Conservation (phyloP, 768 basidiomycete genomes). For the Xerocomellus amylosporus region DNA sequence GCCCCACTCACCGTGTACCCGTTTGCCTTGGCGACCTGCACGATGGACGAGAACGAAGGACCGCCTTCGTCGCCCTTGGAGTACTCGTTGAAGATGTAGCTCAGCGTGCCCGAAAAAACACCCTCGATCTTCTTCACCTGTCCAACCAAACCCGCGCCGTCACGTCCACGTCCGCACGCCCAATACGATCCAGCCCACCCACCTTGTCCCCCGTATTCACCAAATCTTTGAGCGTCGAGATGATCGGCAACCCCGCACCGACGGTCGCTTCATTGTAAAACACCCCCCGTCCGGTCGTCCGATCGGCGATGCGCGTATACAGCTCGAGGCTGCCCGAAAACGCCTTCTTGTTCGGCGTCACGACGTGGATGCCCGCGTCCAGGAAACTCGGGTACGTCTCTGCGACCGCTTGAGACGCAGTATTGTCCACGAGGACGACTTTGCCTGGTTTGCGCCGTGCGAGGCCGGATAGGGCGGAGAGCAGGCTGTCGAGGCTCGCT, state of each 20-base stretch:
- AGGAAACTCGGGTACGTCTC: slow-evolving; percentile 79
- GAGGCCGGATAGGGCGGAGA: slow-evolving; percentile 43
- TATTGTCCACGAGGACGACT: slow-evolving; percentile 86
- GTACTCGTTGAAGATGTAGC: slow-evolving; percentile 99
- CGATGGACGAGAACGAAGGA: slow-evolving; percentile 84
- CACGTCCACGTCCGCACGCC: background rate
- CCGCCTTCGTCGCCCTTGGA: slow-evolving; percentile 64
- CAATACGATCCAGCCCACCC: slow-evolving; percentile 7
- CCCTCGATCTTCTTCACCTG: slow-evolving; percentile 92
- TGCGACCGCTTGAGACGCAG: slow-evolving; percentile 81
- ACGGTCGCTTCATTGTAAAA: slow-evolving; percentile 90
- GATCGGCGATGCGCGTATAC: slow-evolving; percentile 56
- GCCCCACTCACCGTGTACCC: slow-evolving; percentile 78
- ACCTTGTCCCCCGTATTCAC: slow-evolving; percentile 92
- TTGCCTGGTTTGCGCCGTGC: slow-evolving; percentile 43
- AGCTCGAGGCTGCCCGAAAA: slow-evolving; percentile 70
- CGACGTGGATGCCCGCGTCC: slow-evolving; percentile 73
- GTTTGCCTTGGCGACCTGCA: slow-evolving; percentile 81
- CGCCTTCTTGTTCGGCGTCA: slow-evolving; percentile 98
- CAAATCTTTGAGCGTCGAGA: slow-evolving; percentile 89
- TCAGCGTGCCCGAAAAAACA: slow-evolving; percentile 96
- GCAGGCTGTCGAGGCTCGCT: slow-evolving; percentile 39
- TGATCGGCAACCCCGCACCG: slow-evolving; percentile 91
- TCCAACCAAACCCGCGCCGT: background rate
- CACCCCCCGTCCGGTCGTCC: slow-evolving; percentile 41